A percentile compares a stretch with the other conserved stretches of the same genome.
Conservation (phyloP, 495 filamentous ascomycete species). For the Aspergillus sclerotiicarbonarius region DNA sequence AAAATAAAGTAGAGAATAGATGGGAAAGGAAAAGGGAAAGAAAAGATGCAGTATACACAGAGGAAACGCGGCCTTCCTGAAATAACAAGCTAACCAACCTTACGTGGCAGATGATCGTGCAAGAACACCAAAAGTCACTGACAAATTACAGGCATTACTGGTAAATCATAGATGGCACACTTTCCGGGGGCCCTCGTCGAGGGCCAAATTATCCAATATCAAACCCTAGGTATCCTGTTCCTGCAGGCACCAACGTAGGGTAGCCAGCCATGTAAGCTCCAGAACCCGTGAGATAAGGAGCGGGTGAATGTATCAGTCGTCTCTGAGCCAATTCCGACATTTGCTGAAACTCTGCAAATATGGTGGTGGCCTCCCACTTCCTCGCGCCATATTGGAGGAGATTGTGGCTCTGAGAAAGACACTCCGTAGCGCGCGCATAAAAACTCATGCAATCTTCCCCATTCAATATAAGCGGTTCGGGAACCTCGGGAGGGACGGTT, state of each 20-base stretch:
- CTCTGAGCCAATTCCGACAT: conserved; percentile 13
- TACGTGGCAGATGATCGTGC: too few relatives aligned
- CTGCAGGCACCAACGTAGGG: conserved; percentile 11
- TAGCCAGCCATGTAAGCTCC: conserved; percentile 15
- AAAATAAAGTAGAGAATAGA: too few relatives aligned
- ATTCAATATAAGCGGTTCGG: conserved; percentile 35
- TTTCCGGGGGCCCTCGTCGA: not conserved
- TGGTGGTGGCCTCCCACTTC: conserved; percentile 34
- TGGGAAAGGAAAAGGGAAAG: too few relatives aligned
- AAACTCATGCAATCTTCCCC: conserved; percentile 38
- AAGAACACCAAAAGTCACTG: too few relatives aligned
- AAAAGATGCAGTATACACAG: too few relatives aligned
- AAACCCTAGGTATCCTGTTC: conserved; percentile 13
- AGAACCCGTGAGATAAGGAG: conserved; percentile 15
- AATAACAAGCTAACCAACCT: too few relatives aligned
- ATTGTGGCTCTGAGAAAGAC: conserved; percentile 31
- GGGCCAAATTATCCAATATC: conserved; percentile 8
- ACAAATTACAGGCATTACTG: too few relatives aligned
- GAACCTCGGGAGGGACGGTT: conserved; percentile 33
- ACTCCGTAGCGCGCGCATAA: conserved; percentile 34
- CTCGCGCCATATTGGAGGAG: conserved; percentile 33
- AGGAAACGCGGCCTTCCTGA: too few relatives aligned
- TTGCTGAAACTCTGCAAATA: conserved; percentile 34
- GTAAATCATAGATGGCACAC: too few relatives aligned
- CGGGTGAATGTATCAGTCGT: conserved; percentile 14